These are phyloP conservation scores for Pythium aquatile DNA, from an alignment of 352 stramenopile genomes.

Conservation along the genomic window DNA sequence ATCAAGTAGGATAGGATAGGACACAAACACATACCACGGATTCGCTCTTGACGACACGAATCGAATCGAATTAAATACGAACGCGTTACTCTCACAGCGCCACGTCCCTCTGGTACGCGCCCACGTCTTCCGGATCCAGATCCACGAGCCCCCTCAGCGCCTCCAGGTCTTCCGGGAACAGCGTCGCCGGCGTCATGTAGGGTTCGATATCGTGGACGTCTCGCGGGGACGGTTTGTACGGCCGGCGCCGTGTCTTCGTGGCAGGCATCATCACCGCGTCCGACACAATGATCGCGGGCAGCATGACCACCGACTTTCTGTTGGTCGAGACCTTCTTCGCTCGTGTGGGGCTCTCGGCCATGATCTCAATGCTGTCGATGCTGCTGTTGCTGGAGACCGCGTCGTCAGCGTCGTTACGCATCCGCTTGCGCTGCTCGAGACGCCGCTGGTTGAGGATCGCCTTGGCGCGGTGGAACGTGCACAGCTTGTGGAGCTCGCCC, in stretches of 20 bases:
- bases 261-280: neutral
- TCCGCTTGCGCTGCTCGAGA: slow-evolving; percentile 28
- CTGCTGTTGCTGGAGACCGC: neutral
- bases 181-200: slow-evolving; percentile 18
- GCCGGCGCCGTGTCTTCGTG: neutral
- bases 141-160: slow-evolving; percentile 19
- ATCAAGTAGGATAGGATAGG: neutral
- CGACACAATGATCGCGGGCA: slow-evolving; percentile 20
- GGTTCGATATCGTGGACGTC: slow-evolving; percentile 24
- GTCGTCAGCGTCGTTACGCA: neutral
- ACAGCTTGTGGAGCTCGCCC: slow-evolving; percentile 35
- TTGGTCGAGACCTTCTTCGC: neutral
- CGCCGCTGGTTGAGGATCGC: slow-evolving; percentile 35
- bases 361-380: neutral
- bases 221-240: slow-evolving; percentile 14
- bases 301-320: slow-evolving; percentile 9
- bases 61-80: slow-evolving; percentile 1
- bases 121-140: neutral
- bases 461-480: slow-evolving; percentile 35
- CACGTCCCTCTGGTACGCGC: neutral
- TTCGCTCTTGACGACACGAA: neutral
- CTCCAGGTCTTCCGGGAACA: slow-evolving; percentile 27
- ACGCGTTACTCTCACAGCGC: neutral
- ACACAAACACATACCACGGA: neutral
- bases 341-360: neutral